A percentile compares a stretch with the other conserved stretches of the same genome.
These are phyloP conservation scores for Ramularia endophylla DNA, from an alignment of 2,329 filamentous ascomycete genomes.

Conservation along the genomic window DNA sequence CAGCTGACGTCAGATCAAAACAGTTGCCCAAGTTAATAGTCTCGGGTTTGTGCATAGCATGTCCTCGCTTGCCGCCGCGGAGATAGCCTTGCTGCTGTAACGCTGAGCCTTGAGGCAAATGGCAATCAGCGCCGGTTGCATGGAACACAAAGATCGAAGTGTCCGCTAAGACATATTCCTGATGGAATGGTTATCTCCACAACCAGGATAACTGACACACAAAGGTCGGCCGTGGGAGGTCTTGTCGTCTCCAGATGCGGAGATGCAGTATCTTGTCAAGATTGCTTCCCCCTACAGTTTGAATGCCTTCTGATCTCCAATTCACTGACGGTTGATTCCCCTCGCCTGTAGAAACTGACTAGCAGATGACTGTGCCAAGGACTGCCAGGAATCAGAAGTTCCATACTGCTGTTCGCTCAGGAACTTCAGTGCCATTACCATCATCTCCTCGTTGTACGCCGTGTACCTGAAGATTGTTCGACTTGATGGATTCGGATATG, in stretches of 20 bases:
- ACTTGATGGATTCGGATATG: slow-evolving; percentile 30
- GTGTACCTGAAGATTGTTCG: slow-evolving; percentile 39
- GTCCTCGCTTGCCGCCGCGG: slow-evolving; percentile 10
- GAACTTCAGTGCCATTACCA: slow-evolving; percentile 52
- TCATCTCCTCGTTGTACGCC: slow-evolving; percentile 43
- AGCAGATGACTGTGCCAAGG: slow-evolving; percentile 24
- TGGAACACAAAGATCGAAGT: too few species aligned
- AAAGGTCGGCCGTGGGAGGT: too few species aligned
- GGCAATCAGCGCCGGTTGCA: too few species aligned
- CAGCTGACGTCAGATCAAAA: slow-evolving; percentile 56
- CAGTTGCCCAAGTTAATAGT: slow-evolving; percentile 69
- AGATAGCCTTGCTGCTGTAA: slow-evolving; percentile 11
- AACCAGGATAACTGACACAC: too few species aligned
- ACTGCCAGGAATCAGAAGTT: slow-evolving; percentile 26
- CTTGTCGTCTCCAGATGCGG: too few species aligned
- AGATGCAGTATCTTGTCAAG: too few species aligned
- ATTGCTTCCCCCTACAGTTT: too few species aligned
- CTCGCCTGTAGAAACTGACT: slow-evolving; percentile 20
- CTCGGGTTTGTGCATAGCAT: slow-evolving; percentile 8
- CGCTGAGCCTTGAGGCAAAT: too few species aligned
- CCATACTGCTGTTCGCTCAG: slow-evolving; percentile 32
- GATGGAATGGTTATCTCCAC: too few species aligned
- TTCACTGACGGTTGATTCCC: slow-evolving; percentile 14
- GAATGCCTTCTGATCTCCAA: too few species aligned
- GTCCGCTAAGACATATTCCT: too few species aligned